Conservation (phyloP, 1,284 basidiomycete genomes). For the Veloporphyrellus conicus region DNA sequence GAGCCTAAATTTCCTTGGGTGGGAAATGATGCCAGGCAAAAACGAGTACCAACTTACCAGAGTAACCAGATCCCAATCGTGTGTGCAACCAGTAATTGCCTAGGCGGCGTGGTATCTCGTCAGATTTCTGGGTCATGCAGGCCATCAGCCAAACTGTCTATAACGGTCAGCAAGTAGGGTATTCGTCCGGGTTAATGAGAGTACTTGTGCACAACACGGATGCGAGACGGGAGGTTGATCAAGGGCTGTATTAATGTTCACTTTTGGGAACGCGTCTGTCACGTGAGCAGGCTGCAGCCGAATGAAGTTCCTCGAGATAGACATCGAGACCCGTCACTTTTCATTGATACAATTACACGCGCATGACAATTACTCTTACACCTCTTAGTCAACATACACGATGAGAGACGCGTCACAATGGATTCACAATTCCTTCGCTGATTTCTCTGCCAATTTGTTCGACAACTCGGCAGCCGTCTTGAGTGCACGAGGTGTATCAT, state of each 20-base stretch:
- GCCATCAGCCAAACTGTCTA: neutral
- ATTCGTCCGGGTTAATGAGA: neutral
- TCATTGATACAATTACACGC: neutral
- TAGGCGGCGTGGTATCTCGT: conserved; percentile 38
- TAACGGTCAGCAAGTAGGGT: neutral
- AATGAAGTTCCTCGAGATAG: too few species aligned
- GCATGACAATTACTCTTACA: conserved; percentile 5
- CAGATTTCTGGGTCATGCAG: conserved; percentile 19
- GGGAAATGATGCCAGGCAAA: neutral
- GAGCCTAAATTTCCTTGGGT: conserved; percentile 41
- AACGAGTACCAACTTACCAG: conserved; percentile 36
- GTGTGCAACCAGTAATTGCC: conserved; percentile 49
- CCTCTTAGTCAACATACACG: neutral
- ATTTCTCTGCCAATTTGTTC: conserved; percentile 17
- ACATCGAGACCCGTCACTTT: too few species aligned
- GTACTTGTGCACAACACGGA: neutral
- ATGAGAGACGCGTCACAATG: neutral
- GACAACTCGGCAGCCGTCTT: conserved; percentile 48
- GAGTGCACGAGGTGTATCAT: conserved; percentile 69
- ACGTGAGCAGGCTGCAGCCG: conserved; percentile 19
- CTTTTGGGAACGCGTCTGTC: conserved; percentile 26
- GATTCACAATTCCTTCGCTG: conserved; percentile 17
- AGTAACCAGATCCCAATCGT: conserved; percentile 51
- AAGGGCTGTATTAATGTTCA: conserved; percentile 2
- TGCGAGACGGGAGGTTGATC: conserved; percentile 5